Percentiles rank a stretch among this genome's conserved stretches.
Evolutionary conservation across 2,329 filamentous ascomycete genomes (phyloP).

Genomic region (Pseudocercospora pini-densiflorae): DNA sequence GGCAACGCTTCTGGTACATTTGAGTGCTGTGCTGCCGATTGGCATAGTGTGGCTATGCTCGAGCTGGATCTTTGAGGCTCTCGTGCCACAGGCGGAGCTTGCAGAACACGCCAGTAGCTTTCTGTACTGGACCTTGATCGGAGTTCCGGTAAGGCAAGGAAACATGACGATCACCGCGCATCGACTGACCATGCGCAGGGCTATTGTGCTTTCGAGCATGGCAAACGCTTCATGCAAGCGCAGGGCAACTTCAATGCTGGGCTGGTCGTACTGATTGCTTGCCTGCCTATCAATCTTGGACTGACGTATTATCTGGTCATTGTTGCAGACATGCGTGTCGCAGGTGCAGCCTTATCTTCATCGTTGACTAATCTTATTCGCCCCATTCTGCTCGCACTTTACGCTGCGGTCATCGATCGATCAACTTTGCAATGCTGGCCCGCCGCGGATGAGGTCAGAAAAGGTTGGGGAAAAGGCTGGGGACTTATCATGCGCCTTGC

Average conservation of each 20-base stretch:
- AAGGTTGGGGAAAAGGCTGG: slow-evolving; percentile 45
- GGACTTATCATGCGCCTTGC: slow-evolving; percentile 30
- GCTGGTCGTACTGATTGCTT: slow-evolving; percentile 20
- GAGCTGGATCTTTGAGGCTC: slow-evolving; percentile 46
- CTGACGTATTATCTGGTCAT: slow-evolving; percentile 34
- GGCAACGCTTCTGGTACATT: slow-evolving; percentile 56
- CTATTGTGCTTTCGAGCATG: slow-evolving; percentile 59
- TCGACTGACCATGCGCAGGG: no score
- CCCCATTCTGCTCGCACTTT: slow-evolving; percentile 53
- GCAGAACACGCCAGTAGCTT: slow-evolving; percentile 57
- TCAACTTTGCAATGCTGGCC: slow-evolving; percentile 52
- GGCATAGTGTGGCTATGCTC: slow-evolving; percentile 56
- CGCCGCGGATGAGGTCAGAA: slow-evolving; percentile 31
- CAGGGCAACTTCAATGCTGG: slow-evolving; percentile 59
- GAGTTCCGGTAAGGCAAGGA: slow-evolving; percentile 52
- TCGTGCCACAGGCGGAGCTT: slow-evolving; percentile 45
- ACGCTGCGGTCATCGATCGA: slow-evolving; percentile 48
- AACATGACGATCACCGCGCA: no score
- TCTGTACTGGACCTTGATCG: slow-evolving; percentile 54
- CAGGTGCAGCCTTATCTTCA: slow-evolving; percentile 56
- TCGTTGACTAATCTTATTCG: slow-evolving; percentile 50
- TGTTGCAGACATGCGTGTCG: slow-evolving; percentile 49
- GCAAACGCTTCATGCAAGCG: slow-evolving; percentile 60
- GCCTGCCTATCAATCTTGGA: slow-evolving; percentile 26
- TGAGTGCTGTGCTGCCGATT: slow-evolving; percentile 53